phyloP scores from a whole-genome alignment of 139 green algal species.

The Axilococcus clingmanii region DNA sequence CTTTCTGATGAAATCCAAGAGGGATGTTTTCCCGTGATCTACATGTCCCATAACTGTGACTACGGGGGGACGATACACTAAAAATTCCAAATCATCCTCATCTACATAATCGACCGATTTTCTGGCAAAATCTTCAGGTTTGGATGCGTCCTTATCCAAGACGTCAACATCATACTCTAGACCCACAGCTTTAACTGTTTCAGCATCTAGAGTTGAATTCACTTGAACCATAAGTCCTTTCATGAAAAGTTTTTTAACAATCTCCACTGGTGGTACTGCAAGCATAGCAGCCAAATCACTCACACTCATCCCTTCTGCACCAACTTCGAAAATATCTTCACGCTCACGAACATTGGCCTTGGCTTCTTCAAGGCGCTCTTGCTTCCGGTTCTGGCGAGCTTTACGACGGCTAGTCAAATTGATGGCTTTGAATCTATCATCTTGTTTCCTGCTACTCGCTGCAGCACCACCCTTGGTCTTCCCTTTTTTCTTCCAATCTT shows the following conservation, averaged over 20 bases:
- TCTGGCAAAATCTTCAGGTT: conserved; percentile 30
- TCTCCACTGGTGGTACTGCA: conserved; percentile 62
- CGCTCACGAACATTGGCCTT: conserved; percentile 23
- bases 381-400: conserved; percentile 33
- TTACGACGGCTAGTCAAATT: conserved; percentile 24
- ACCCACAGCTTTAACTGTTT: conserved; percentile 39
- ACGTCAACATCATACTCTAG: conserved; percentile 32
- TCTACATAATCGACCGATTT: conserved; percentile 60
- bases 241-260: conserved; percentile 93
- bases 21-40: conserved; percentile 89
- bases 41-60: conserved; percentile 99
- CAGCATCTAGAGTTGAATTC: conserved; percentile 69
- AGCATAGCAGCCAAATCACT: conserved; percentile 68
- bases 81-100: conserved; percentile 69
- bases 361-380: conserved; percentile 29
- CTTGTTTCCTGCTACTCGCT: no score
- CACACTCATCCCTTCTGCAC: conserved; percentile 77
- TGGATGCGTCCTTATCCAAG: conserved; percentile 41
- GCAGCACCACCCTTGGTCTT: no score
- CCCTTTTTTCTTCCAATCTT: no score
- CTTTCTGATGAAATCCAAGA: conserved; percentile 87
- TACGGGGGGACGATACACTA: conserved; percentile 71
- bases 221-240: conserved; percentile 88
- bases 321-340: conserved; percentile 94
- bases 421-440: no score